A percentile compares a stretch with the other conserved stretches of the same genome.
These are phyloP conservation scores for Pseudopediastrum boryanum DNA, from an alignment of 139 green algal genomes.

Conservation along the genomic window DNA sequence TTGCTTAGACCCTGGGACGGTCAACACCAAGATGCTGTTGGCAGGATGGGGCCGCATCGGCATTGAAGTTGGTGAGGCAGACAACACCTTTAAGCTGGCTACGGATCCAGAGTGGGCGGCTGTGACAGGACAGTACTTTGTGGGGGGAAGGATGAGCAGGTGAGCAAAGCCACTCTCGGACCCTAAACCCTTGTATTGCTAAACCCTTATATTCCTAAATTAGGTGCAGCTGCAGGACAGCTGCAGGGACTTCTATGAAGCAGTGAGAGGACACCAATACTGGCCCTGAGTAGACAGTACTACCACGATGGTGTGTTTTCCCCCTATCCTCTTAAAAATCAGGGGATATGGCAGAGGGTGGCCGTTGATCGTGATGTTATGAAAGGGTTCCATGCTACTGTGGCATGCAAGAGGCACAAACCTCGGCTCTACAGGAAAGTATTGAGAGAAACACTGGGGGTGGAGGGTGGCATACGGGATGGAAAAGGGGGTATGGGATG, in stretches of 20 bases:
- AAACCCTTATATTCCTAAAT: not conserved
- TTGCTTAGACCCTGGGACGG: conserved; percentile 67
- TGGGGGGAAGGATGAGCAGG: conserved; percentile 33
- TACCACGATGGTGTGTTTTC: not conserved
- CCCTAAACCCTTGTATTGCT: not conserved
- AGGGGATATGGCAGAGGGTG: too few species aligned
- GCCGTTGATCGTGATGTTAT: too few species aligned
- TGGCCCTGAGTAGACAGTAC: not conserved
- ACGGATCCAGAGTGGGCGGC: conserved; percentile 34
- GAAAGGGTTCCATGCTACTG: too few species aligned
- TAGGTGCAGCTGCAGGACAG: not conserved
- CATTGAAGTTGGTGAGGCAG: conserved; percentile 53
- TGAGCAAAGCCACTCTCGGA: not conserved
- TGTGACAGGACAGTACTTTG: conserved; percentile 62
- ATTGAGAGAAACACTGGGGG: too few species aligned
- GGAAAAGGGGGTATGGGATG: too few species aligned
- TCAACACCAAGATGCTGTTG: conserved; percentile 82
- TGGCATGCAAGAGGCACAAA: too few species aligned
- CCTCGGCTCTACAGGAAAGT: too few species aligned
- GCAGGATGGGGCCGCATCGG: conserved; percentile 71
- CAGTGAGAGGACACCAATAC: too few species aligned
- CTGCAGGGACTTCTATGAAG: too few species aligned
- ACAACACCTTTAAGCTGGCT: conserved; percentile 57
- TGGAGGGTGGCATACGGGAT: too few species aligned
- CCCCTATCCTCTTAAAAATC: not conserved